Evolutionary conservation across 139 green algal genomes (phyloP), one percentile per base, ranked within the genome.

Genomic region (Mychonastes homosphaera): DNA sequence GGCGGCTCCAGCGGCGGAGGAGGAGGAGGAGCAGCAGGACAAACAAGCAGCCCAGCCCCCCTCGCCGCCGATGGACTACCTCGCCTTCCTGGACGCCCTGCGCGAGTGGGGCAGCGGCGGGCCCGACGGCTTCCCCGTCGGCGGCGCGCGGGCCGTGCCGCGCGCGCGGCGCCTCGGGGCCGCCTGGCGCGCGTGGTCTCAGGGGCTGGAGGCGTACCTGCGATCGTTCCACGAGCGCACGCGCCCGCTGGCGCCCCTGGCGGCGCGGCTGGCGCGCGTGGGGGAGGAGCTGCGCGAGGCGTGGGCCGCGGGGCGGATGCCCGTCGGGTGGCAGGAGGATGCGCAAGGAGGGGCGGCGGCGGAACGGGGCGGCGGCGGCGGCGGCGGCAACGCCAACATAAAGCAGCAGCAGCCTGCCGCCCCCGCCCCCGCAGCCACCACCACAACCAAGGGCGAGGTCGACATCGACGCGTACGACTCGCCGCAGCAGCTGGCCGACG

Each of bases 211-310:
- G 26, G 65, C 10, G 18, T 99, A 99, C 70, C 75, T 99, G 26
- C 47, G 72, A 43, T 73, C 46, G 9, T 99, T 99, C 65, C 85
- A 96, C 50, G 63, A 82, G 39, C 79, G 89, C 35, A 92, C 85
- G 4, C 83, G 94, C 66, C 92, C 92, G 13, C 76, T 99, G 73
- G 64, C 54, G 21, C 70, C 82, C 54, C 62, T 89, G 46, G 51
- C 65, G 36, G 71, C 64, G 54, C 73, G 79, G 39, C 60, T 79
- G 30, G 45, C 48, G 4, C 83, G 76, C 61, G 63, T 84, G 50
- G 19, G 87, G 45, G 67, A 75, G 2, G 84, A 94, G 13, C 90
- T 94, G 24, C 62, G 58, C 16, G 49, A 69, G 7, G 44, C 52
- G 15, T 98, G 79, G 76, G 71, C 81, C 48, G 52, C 56, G 34